These are phyloP conservation scores for Xylariaceae sp. DNA, from an alignment of 2,329 filamentous ascomycete species.

Conservation along the genomic window DNA sequence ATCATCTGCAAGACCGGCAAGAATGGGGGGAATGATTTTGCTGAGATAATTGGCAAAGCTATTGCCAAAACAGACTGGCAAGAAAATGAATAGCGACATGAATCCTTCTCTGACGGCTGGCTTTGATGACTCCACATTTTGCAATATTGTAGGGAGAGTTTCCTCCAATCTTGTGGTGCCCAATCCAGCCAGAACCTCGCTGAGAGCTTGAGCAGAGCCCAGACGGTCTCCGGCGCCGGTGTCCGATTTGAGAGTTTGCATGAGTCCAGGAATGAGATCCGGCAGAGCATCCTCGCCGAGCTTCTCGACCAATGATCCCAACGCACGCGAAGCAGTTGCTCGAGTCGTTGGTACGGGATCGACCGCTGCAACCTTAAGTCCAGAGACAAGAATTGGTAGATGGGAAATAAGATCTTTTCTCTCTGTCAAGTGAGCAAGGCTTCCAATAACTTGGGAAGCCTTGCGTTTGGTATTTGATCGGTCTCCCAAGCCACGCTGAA, in stretches of 20 bases:
- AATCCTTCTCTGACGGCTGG: slow-evolving; percentile 93
- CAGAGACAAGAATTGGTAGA: slow-evolving; percentile 88
- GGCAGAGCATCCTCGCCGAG: slow-evolving; percentile 95
- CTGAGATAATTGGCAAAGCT: slow-evolving; percentile 95
- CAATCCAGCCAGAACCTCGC: slow-evolving; percentile 92
- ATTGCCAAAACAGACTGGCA: slow-evolving; percentile 98
- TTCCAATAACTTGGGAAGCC: slow-evolving; percentile 95
- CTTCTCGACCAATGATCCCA: slow-evolving; percentile 97
- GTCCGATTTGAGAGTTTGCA: slow-evolving; percentile 97
- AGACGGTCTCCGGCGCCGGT: slow-evolving; percentile 94
- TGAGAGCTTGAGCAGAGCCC: slow-evolving; percentile 93
- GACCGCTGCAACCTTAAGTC: slow-evolving; percentile 84
- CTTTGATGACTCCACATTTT: slow-evolving; percentile 93
- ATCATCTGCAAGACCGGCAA: slow-evolving; percentile 92
- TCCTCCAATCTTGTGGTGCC: slow-evolving; percentile 93
- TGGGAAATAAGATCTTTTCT: slow-evolving; percentile 91
- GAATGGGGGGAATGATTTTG: slow-evolving; percentile 92
- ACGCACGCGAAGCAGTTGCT: slow-evolving; percentile 91
- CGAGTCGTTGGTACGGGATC: slow-evolving; percentile 96
- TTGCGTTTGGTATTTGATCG: slow-evolving; percentile 95
- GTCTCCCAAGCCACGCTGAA: slow-evolving; percentile 89
- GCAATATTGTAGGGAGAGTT: slow-evolving; percentile 91
- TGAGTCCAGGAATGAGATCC: slow-evolving; percentile 94
- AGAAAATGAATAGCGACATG: slow-evolving; percentile 99
- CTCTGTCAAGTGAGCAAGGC: slow-evolving; percentile 93